These are phyloP conservation scores for Massariosphaeria phaeospora DNA, from an alignment of 495 filamentous ascomycete genomes.

Conservation along the genomic window DNA sequence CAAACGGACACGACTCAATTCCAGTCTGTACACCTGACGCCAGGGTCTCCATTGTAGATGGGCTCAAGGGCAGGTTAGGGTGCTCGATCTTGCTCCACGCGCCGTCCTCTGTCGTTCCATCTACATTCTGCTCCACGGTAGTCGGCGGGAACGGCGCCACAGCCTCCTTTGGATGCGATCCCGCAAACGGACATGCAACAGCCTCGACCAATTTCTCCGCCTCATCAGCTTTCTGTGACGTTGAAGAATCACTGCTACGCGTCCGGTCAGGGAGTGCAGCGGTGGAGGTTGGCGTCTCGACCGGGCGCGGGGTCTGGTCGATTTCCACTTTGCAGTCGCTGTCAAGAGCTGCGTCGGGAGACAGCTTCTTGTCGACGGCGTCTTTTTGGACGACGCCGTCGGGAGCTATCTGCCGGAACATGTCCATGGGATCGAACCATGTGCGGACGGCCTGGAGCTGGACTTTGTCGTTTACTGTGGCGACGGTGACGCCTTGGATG, in stretches of 20 bases:
- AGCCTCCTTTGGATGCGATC: neutral
- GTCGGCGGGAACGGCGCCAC: neutral
- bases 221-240: neutral
- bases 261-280: too few relatives aligned
- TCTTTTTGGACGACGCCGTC: constrained; percentile 45
- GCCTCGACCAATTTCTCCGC: neutral
- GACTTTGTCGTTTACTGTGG: constrained; percentile 55
- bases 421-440: constrained; percentile 60
- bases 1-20: too few relatives aligned
- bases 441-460: constrained; percentile 54
- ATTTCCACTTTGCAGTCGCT: constrained; percentile 10
- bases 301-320: constrained; percentile 2
- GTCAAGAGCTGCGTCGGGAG: constrained; percentile 15
- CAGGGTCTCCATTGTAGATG: too few relatives aligned
- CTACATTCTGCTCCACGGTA: too few relatives aligned
- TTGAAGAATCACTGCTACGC: neutral
- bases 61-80: too few relatives aligned
- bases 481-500: constrained; percentile 54
- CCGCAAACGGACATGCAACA: constrained; percentile 6
- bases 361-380: constrained; percentile 26
- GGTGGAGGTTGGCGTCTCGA: too few relatives aligned
- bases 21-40: too few relatives aligned
- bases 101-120: too few relatives aligned
- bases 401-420: constrained; percentile 60
- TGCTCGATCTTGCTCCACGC: too few relatives aligned